Evolutionary conservation across 805 yeast genomes (phyloP), one percentile per base, ranked within the genome.

Genomic region (Nakazawaea ambrosiae): DNA sequence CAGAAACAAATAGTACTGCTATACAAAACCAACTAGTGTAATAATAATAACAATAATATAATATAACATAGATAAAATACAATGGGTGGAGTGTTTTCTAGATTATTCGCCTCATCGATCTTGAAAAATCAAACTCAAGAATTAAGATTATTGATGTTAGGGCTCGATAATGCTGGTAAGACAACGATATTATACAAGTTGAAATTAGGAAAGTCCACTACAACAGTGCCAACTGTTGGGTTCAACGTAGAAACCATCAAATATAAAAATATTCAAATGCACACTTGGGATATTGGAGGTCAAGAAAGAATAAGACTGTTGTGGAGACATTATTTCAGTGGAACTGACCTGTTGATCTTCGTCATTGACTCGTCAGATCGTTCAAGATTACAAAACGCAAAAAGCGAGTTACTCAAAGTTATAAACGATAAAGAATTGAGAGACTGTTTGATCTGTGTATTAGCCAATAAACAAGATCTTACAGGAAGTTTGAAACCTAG

Each of bases 231-330:
- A 17, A 89, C 96, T 0, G 95, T 87, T 17, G 96, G 96, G 2
- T 89, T 89, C 65, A 89, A 89, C 60, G 92, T 85, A 34, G 95
- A 85, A 59, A 81, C 90, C 3, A 85, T 85, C 45, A 77, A 82
- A 41, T 84, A 81, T 60, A 81, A 80, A 56, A 83, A 83, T 57
- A 80, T 84, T 41, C 78, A 83, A 40, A 83, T 85, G 64, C 86
- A 87, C 43, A 88, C 85, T 55, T 85, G 95, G 95, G 95, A 85
- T 60, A 92, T 92, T 44, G 97, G 97, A 63, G 97, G 96, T 56
- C 97, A 87, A 65, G 94, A 84, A 52, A 70, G 94, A 58, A 75
- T 88, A 49, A 75, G 96, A 54, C 95, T 94, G 0, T 68, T 89
- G 41, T 89, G 97, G 97, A 78, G 96, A 60, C 96, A 89, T 56